These are phyloP conservation scores for Fusarium citri DNA, from an alignment of 2,329 filamentous ascomycete species.

Conservation along the genomic window DNA sequence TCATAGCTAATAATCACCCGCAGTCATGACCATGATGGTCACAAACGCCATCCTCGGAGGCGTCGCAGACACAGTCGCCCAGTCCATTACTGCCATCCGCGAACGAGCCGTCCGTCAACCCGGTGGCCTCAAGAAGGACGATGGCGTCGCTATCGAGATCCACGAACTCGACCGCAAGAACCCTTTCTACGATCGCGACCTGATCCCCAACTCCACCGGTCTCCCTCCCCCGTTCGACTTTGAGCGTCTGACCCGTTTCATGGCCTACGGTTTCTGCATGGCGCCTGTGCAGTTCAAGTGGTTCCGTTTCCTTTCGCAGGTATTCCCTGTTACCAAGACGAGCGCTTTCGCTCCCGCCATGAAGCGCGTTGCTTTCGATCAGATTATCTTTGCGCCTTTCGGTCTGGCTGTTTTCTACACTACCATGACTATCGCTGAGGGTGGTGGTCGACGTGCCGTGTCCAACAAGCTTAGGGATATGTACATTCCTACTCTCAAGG, in stretches of 20 bases:
- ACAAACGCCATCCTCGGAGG: constrained; percentile 96
- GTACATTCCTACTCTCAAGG: constrained; percentile 92
- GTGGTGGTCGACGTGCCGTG: constrained; percentile 84
- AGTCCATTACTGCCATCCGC: constrained; percentile 87
- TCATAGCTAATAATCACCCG: constrained; percentile 16
- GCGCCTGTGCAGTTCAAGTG: constrained; percentile 95
- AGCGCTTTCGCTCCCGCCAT: constrained; percentile 80
- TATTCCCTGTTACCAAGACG: constrained; percentile 86
- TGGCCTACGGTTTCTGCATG: constrained; percentile 98
- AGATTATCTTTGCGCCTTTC: constrained; percentile 91
- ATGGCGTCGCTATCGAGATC: constrained; percentile 86
- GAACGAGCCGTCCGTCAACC: constrained; percentile 73
- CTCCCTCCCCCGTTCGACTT: constrained; percentile 92
- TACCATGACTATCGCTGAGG: constrained; percentile 95
- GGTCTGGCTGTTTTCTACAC: constrained; percentile 92
- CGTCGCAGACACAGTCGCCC: constrained; percentile 95
- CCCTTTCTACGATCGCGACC: constrained; percentile 71
- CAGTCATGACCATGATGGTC: constrained; percentile 98
- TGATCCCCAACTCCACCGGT: constrained; percentile 70
- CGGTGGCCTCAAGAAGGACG: constrained; percentile 69
- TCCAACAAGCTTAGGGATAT: constrained; percentile 90
- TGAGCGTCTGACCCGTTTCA: constrained; percentile 92
- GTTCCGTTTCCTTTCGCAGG: constrained; percentile 85
- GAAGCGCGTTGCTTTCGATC: constrained; percentile 92
- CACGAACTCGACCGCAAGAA: constrained; percentile 87